Evolutionary conservation across 1,284 basidiomycete genomes (phyloP), one percentile per base, ranked within the genome.

Genomic region (Puccinia novopanici): DNA sequence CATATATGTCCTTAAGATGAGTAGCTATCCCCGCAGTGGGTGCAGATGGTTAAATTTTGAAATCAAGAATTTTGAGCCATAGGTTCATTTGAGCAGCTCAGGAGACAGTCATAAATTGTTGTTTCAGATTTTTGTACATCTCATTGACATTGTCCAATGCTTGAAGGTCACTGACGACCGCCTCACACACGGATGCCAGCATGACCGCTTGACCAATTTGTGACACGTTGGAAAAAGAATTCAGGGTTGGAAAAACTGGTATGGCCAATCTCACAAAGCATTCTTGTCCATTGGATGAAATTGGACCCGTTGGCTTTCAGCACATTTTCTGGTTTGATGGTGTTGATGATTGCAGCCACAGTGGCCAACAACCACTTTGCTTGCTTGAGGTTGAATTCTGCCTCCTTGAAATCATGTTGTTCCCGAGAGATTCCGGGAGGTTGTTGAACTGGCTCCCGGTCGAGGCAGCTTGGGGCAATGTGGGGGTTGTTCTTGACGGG

Each of bases 71-170:
- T 24, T 40, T 65, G 9, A 4, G 9, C 61, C 61, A 65, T 2
- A 65, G 8, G 34, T 65, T 65, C 61, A 65, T 65, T 19, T 65
- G 61, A n/a, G n/a, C n/a, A n/a, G n/a, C n/a, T n/a, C n/a, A n/a
- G n/a, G n/a, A n/a, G n/a, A n/a, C n/a, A n/a, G 40, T 45, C 17
- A 45, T 4, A 22, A 67, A 67, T 24, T 67, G 42, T 6, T 13
- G 2, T 9, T 45, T n/a, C 2, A 48, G 10, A 15, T 3, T 45
- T 9, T 3, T 8, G n/a, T n/a, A 67, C 37, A 67, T 67, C 10
- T 19, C 10, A n/a, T 67, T 37, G 8, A 27, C 40, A 10, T 3
- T 2, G 3, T 42, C 6, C 1, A 45, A n/a, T 24, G 8, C 37
- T 45, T 67, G 65, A 45, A 67, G 15, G 34, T 67, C 17, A 22